Conservation (phyloP, 2,329 filamentous ascomycete species). For the Ilyonectria destructans region DNA sequence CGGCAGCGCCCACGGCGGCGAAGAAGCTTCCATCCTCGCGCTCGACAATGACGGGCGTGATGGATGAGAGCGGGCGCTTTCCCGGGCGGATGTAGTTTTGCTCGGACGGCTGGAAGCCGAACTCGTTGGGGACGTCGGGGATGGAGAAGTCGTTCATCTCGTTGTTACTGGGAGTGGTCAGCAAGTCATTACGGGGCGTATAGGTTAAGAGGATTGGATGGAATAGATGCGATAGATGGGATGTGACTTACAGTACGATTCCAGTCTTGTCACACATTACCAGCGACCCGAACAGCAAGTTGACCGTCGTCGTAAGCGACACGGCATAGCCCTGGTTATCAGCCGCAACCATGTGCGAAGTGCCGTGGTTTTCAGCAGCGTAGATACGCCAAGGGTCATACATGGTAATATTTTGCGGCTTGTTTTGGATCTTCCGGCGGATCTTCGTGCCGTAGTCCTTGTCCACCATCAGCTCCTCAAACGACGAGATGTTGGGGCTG, state of each 20-base stretch:
- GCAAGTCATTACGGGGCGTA: background rate
- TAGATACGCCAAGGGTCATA: conserved; percentile 82
- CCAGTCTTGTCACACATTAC: conserved; percentile 88
- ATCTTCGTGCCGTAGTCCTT: conserved; percentile 72
- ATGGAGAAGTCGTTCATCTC: conserved; percentile 90
- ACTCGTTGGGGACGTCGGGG: conserved; percentile 82
- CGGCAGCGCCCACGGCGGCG: conserved; percentile 82
- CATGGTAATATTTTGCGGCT: conserved; percentile 79
- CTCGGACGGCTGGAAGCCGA: conserved; percentile 86
- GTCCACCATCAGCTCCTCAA: conserved; percentile 80
- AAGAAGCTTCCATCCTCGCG: conserved; percentile 75
- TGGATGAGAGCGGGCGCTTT: conserved; percentile 89
- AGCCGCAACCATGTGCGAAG: conserved; percentile 80
- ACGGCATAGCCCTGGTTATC: conserved; percentile 84
- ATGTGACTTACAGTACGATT: conserved; percentile 76
- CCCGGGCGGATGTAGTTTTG: conserved; percentile 86
- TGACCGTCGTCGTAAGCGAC: conserved; percentile 89
- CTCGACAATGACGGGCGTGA: conserved; percentile 84
- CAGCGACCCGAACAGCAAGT: conserved; percentile 86
- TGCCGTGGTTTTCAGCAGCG: conserved; percentile 80
- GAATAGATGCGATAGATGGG: conserved; percentile 55
- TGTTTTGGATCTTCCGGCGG: conserved; percentile 79
- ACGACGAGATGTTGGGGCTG: conserved; percentile 73
- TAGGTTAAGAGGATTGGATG: too few relatives aligned
- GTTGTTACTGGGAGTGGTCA: conserved; percentile 63